Evolutionary conservation across 305 asterid species (phyloP).

Genomic region (Caryopteris hybrid): DNA sequence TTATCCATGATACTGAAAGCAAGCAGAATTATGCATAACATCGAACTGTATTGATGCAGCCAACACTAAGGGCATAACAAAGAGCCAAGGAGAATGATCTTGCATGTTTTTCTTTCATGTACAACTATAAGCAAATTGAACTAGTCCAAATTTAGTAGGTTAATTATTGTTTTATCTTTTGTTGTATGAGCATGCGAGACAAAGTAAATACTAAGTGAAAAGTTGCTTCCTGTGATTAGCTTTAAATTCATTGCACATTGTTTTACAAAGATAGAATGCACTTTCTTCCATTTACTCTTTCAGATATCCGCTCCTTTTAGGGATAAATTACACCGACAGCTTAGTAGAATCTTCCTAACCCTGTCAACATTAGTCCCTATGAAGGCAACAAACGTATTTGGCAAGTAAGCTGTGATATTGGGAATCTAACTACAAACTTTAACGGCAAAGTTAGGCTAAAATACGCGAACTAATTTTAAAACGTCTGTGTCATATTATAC

Average conservation of each 20-base stretch:
- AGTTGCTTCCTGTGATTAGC: not conserved
- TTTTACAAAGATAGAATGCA: not conserved
- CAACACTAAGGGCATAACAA: not conserved
- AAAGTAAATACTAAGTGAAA: not conserved
- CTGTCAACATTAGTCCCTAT: not conserved
- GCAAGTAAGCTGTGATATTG: constrained; percentile 1
- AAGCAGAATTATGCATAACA: constrained; percentile 1
- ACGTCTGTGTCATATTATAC: not conserved
- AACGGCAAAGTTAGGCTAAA: not conserved
- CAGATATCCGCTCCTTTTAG: not conserved
- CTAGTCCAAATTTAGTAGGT: not conserved
- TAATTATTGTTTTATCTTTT: not conserved
- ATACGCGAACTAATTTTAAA: not conserved
- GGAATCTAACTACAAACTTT: too few species aligned
- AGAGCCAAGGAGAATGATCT: not conserved
- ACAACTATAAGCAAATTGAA: not conserved
- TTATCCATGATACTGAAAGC: not conserved
- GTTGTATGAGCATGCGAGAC: not conserved
- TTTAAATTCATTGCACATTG: not conserved
- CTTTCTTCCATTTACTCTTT: not conserved
- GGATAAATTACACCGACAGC: not conserved
- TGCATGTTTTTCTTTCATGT: not conserved
- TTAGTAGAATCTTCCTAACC: not conserved
- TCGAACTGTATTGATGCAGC: not conserved
- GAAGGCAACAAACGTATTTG: not conserved